These are phyloP conservation scores for Macrophomina tecta DNA, from an alignment of 2,329 filamentous ascomycete species.

Conservation along the genomic window DNA sequence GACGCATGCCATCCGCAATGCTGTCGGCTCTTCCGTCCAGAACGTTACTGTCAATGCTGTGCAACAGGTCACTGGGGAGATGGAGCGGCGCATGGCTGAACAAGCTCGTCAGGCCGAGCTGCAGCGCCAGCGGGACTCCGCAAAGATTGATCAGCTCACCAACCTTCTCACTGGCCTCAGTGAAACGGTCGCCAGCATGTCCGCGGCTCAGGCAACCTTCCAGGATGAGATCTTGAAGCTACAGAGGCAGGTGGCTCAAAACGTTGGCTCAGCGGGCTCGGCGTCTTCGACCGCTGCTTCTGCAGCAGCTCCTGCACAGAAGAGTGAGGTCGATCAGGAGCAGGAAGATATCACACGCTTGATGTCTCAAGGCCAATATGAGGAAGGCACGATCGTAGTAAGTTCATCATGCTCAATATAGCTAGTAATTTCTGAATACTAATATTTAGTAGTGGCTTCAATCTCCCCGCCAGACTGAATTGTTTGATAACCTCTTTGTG, in stretches of 20 bases:
- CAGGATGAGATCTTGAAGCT: slow-evolving; percentile 61
- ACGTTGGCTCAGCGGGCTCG: slow-evolving; percentile 55
- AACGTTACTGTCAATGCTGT: slow-evolving; percentile 69
- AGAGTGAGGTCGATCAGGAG: slow-evolving; percentile 62
- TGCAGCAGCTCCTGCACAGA: slow-evolving; percentile 34
- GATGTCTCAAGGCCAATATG: slow-evolving; percentile 62
- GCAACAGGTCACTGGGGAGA: slow-evolving; percentile 70
- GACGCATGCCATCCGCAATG: slow-evolving; percentile 63
- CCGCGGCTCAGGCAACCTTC: slow-evolving; percentile 69
- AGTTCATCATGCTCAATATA: slow-evolving; percentile 22
- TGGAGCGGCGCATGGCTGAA: slow-evolving; percentile 65
- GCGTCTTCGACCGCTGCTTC: slow-evolving; percentile 30
- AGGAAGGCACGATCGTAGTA: slow-evolving; percentile 54
- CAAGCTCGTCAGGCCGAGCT: slow-evolving; percentile 59
- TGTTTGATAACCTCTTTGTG: slow-evolving; percentile 69
- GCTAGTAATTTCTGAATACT: slow-evolving; percentile 11
- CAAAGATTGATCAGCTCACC: slow-evolving; percentile 76
- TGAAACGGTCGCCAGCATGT: slow-evolving; percentile 73
- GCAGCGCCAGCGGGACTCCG: slow-evolving; percentile 60
- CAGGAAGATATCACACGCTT: slow-evolving; percentile 66
- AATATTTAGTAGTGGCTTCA: slow-evolving; percentile 62
- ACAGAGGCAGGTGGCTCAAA: slow-evolving; percentile 48
- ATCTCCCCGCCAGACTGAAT: slow-evolving; percentile 61
- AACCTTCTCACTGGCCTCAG: slow-evolving; percentile 70
- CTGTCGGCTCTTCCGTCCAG: slow-evolving; percentile 69